Base-by-base conservation (phyloP, 345 rosid genomes). In the Gossypium bickii region DNA sequence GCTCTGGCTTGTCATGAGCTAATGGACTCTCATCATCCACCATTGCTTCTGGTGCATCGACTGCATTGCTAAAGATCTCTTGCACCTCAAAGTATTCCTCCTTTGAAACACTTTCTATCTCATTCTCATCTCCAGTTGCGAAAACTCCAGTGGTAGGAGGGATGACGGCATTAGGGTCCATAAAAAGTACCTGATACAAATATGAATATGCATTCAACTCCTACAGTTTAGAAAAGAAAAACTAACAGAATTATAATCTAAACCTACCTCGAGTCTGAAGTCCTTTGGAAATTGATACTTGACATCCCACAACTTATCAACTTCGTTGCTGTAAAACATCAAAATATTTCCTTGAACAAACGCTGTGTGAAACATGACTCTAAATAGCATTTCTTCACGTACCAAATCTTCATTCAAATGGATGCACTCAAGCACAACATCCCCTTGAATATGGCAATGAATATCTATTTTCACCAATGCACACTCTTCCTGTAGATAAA, bases 61-160 rank as follows among this genome's bases (percentile, higher is more conserved):
- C 81, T 24, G 78, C 87, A 81, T 79, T 91, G 85, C 89, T 87
- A 81, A 95, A 95, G 59, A 95, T 90, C 87, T 95, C 98, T 84
- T 95, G 97, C 65, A 90, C 99, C 90, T 95, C 99, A 79, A 86
- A 95, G 84, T 91, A 95, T 67, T 95, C 99, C 77, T 95, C 99
- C 27, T 97, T 96, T 58, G 98, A 91, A 82, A 89, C 82, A 78
- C 79, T 74, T 59, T 87, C 99, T 3, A 75, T 51, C 57, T 91
- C 98, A 61, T 73, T 85, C 49, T 79, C 89, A 77, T 91, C 97
- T 67, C 89, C 99, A 66, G 73, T 64, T n/a, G 85, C 62, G 20
- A 45, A 13, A 41, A 79, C 82, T 79, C 86, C 81, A 77, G 90
- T 80, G 78, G 87, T 79, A 80, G 78, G 52, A 83, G 92, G 86